Conservation (phyloP, 2,329 filamentous ascomycete genomes). For the Exophiala viscosa region DNA sequence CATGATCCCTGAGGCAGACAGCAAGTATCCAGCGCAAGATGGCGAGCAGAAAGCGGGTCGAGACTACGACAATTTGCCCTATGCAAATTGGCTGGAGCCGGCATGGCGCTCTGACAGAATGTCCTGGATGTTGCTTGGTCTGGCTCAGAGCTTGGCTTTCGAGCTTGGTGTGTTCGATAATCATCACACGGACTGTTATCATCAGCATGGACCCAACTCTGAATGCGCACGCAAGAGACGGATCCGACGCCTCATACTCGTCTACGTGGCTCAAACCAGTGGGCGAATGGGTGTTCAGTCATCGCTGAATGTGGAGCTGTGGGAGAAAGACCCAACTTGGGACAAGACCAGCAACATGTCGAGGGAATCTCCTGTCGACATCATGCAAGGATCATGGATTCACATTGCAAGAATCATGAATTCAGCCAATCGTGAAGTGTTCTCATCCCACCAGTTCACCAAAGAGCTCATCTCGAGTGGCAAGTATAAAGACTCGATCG, state of each 20-base stretch:
- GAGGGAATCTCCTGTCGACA: slow-evolving; percentile 46
- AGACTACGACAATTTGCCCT: slow-evolving; percentile 52
- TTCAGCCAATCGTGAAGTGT: slow-evolving; percentile 80
- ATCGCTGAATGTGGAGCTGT: slow-evolving; percentile 66
- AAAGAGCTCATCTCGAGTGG: slow-evolving; percentile 84
- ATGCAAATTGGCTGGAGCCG: slow-evolving; percentile 94
- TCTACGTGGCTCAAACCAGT: slow-evolving; percentile 91
- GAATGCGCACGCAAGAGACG: slow-evolving; percentile 77
- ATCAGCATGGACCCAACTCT: slow-evolving; percentile 47
- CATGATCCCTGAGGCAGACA: slow-evolving; percentile 50
- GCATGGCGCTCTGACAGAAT: slow-evolving; percentile 72
- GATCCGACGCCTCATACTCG: slow-evolving; percentile 79
- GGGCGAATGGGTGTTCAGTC: slow-evolving; percentile 88
- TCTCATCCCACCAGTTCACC: slow-evolving; percentile 81
- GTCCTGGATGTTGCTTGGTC: slow-evolving; percentile 59
- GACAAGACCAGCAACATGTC: slow-evolving; percentile 24
- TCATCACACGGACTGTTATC: slow-evolving; percentile 48
- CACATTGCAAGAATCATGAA: slow-evolving; percentile 92
- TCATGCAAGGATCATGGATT: slow-evolving; percentile 79
- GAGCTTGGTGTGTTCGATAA: slow-evolving; percentile 95
- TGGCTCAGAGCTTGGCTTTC: slow-evolving; percentile 51
- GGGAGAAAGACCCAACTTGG: slow-evolving; percentile 22
- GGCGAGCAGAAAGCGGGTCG: slow-evolving; percentile 32
- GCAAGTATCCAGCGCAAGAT: slow-evolving; percentile 40
- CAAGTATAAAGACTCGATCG: slow-evolving; percentile 74